Evolutionary conservation across 2,329 filamentous ascomycete genomes (phyloP).

Genomic region (Stachybotrys echinatus): DNA sequence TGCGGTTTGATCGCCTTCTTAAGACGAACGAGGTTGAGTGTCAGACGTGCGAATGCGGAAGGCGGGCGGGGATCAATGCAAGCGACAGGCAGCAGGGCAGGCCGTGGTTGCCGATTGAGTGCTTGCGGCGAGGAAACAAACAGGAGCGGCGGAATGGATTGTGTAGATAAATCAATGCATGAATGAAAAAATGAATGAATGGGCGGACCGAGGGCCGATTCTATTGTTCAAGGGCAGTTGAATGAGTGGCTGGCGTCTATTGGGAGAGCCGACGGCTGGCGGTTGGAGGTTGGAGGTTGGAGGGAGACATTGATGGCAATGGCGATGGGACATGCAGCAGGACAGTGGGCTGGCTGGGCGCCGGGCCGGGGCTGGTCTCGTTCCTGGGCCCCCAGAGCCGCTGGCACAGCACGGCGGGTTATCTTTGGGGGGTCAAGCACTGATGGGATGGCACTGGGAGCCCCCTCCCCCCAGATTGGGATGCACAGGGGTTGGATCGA

Average conservation of each 20-base stretch:
- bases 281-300: too few relatives aligned
- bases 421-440: too few relatives aligned
- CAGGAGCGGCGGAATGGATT: too few relatives aligned
- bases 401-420: too few relatives aligned
- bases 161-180: too few relatives aligned
- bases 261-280: neutral
- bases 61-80: neutral
- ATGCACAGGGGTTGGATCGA: neutral
- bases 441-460: neutral
- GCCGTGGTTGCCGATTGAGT: neutral
- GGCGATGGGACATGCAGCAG: too few relatives aligned
- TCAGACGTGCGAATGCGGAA: neutral
- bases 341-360: too few relatives aligned
- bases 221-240: neutral
- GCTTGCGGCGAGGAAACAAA: neutral
- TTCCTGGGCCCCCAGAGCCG: too few relatives aligned
- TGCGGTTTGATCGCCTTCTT: neutral
- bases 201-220: neutral
- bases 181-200: too few relatives aligned
- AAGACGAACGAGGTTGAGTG: neutral
- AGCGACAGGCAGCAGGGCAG: neutral
- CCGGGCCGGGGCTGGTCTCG: too few relatives aligned
- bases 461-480: neutral
- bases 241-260: neutral
- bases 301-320: too few relatives aligned